Evolutionary conservation across 176 grass and related monocot species (phyloP), one percentile per base, ranked within the genome.

Genomic region (Metroxylon sagu): DNA sequence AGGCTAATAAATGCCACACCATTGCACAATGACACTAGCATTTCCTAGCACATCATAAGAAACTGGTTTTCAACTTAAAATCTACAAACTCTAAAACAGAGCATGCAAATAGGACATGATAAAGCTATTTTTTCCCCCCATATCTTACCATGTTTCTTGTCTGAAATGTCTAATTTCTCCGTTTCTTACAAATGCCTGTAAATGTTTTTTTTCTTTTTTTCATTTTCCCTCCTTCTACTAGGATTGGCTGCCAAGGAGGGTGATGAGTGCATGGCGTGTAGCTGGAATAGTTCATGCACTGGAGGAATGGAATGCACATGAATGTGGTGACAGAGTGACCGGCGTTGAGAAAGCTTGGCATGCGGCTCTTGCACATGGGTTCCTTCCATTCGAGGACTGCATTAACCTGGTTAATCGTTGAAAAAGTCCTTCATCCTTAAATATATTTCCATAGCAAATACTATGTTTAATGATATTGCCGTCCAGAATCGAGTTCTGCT

Each of bases 281-380:
- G 70, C 59, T 18, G 70, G 70, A 73, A 73, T 63, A 39, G 28
- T 73, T 18, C 70, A 73, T 26, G 70, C 70, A 5, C 17, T 73
- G 59, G 70, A 73, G 26, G 50, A 25, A 52, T 73, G 70, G 70
- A 52, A 31, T 16, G 16, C 14, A 21, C 49, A 73, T 16, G 70
- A 73, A 26, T 73, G 70, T 26, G 59, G 70, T 6, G 59, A 62
- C 12, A 18, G 28, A 0, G 59, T 55, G 27, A 62, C 49, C 70
- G 18, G 28, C 49, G 4, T 71, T 3, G 67, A 89, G 52, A 81
- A 60, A 62, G 74, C 72, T 0, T 86, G 85, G 90, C 64, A 51
- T 17, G 85, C 82, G 5, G 82, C 90, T 5, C 62, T 86, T 4
- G 72, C 28, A 0, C 85, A 61, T 76, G 90, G 85, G 3, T 95